Percentiles rank a stretch among this genome's conserved stretches.
phyloP scores from a whole-genome alignment of 768 basidiomycete species.

The Boletus vermiculosoides region DNA sequence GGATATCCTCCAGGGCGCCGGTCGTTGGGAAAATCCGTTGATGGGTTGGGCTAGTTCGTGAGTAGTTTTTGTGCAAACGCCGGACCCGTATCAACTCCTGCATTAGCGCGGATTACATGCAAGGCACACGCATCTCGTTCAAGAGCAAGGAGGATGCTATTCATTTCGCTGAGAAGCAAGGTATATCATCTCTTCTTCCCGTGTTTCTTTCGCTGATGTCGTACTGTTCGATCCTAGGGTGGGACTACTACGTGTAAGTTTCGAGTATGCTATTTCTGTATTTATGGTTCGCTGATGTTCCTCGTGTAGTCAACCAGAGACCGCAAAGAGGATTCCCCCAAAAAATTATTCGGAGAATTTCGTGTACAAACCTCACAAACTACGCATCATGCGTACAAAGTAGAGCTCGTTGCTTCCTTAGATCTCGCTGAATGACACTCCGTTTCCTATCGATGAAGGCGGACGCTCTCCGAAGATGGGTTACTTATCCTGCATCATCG shows the following conservation, averaged over 20 bases:
- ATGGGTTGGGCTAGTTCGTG: conserved; percentile 98
- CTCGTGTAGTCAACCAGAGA: conserved; percentile 50
- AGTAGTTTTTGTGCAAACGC: conserved; percentile 32
- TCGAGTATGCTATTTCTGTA: conserved; percentile 8
- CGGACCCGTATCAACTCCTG: conserved; percentile 1
- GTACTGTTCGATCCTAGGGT: conserved; percentile 49
- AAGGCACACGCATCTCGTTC: conserved; percentile 84
- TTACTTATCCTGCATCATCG: not conserved
- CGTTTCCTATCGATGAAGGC: not conserved
- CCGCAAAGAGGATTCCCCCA: conserved; percentile 68
- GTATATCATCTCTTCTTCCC: conserved; percentile 36
- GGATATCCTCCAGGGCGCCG: conserved; percentile 85
- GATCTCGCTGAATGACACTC: conserved; percentile 1
- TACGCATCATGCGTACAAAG: conserved; percentile 88
- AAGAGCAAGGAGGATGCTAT: conserved; percentile 86
- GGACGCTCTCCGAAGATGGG: not conserved
- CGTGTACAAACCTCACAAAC: conserved; percentile 72
- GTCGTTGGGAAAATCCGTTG: conserved; percentile 96
- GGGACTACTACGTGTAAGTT: conserved; percentile 89
- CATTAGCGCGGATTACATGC: conserved; percentile 90
- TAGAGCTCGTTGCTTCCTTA: conserved; percentile 45
- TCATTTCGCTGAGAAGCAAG: conserved; percentile 97
- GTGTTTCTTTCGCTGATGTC: conserved; percentile 1
- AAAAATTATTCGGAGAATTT: conserved; percentile 94
- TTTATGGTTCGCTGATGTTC: conserved; percentile 1